Percentiles rank a stretch among this genome's conserved stretches.
These are phyloP conservation scores for Claviceps humidiphila DNA, from an alignment of 2,329 filamentous ascomycete species.

Conservation along the genomic window DNA sequence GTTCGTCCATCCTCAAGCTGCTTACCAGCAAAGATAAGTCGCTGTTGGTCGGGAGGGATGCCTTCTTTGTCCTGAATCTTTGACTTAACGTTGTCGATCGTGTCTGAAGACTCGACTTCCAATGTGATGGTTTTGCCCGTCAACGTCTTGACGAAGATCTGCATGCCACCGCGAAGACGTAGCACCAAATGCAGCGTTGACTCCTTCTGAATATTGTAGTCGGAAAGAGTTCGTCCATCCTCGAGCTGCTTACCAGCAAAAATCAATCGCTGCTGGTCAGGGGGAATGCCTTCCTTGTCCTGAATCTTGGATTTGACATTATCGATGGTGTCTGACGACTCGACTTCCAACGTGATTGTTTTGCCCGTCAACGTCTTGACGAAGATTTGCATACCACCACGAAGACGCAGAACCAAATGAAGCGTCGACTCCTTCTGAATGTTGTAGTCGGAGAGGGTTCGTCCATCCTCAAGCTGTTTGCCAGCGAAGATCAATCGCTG, in stretches of 20 bases:
- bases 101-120: slow-evolving; percentile 79
- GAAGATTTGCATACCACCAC: slow-evolving; percentile 83
- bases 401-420: slow-evolving; percentile 74
- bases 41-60: slow-evolving; percentile 89
- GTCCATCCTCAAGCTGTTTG: slow-evolving; percentile 90
- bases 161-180: slow-evolving; percentile 79
- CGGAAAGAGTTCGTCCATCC: slow-evolving; percentile 77
- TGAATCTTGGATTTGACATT: slow-evolving; percentile 93
- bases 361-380: slow-evolving; percentile 84
- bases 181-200: slow-evolving; percentile 71
- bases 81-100: slow-evolving; percentile 85
- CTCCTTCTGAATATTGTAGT: slow-evolving; percentile 97
- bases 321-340: slow-evolving; percentile 82
- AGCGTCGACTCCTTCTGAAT: slow-evolving; percentile 89
- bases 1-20: slow-evolving; percentile 88
- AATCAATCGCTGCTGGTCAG: slow-evolving; percentile 87
- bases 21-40: slow-evolving; percentile 87
- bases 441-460: slow-evolving; percentile 84
- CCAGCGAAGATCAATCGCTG: slow-evolving; percentile 92
- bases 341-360: slow-evolving; percentile 86
- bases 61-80: slow-evolving; percentile 94
- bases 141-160: slow-evolving; percentile 77
- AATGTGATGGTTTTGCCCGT: slow-evolving; percentile 92
- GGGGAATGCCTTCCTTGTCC: slow-evolving; percentile 86
- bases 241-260: slow-evolving; percentile 91